phyloP scores from a whole-genome alignment of 495 filamentous ascomycete genomes.

The Podospora pseudoanserina region DNA sequence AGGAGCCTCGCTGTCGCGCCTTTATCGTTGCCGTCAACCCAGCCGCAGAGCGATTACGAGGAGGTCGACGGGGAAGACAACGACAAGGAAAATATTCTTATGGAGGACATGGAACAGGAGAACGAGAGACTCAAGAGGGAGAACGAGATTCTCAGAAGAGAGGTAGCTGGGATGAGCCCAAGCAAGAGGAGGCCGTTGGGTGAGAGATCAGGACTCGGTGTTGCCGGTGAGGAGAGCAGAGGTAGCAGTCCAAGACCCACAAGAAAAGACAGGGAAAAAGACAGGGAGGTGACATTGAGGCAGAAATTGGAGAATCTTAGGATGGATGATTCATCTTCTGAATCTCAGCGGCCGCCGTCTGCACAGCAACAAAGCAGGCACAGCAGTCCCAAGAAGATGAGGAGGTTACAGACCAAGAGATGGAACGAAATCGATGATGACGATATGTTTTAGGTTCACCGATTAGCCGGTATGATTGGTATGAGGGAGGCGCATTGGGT shows the following conservation, averaged over 20 bases:
- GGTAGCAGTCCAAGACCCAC: neutral
- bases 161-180: conserved; percentile 41
- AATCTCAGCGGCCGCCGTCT: neutral
- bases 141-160: conserved; percentile 47
- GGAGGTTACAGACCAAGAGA: conserved; percentile 37
- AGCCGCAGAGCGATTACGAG: conserved; percentile 1
- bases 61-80: conserved; percentile 37
- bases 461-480: neutral
- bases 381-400: conserved; percentile 38
- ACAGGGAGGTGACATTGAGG: conserved; percentile 15
- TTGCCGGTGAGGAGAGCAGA: conserved; percentile 15
- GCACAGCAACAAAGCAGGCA: conserved; percentile 16
- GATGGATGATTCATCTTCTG: conserved; percentile 1
- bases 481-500: neutral
- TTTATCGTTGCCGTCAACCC: neutral
- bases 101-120: conserved; percentile 59
- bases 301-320: neutral
- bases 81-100: conserved; percentile 48
- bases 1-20: conserved; percentile 35
- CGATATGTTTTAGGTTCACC: conserved; percentile 31
- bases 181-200: conserved; percentile 44
- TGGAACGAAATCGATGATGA: conserved; percentile 38
- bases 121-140: conserved; percentile 57
- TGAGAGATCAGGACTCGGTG: conserved; percentile 29
- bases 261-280: conserved; percentile 26